Evolutionary conservation across 495 filamentous ascomycete genomes (phyloP).

Genomic region (Hyaloscypha finlandica): DNA sequence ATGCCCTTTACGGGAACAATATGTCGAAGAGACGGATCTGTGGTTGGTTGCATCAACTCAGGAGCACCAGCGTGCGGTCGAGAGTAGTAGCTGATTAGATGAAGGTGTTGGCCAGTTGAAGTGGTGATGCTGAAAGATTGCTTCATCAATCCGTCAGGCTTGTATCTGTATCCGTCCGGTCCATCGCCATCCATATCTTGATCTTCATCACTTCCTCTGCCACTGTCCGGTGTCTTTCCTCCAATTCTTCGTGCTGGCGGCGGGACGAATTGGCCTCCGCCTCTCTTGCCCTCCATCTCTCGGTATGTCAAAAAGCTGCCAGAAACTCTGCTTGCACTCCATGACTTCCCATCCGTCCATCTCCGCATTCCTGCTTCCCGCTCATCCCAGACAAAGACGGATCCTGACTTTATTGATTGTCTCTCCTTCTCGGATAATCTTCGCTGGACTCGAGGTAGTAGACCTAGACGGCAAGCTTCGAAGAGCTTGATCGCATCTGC

Average conservation of each 20-base stretch:
- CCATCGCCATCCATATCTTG: conserved; percentile 76
- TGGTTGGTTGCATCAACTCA: conserved; percentile 74
- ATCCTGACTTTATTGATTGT: conserved; percentile 90
- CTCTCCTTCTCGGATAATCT: conserved; percentile 96
- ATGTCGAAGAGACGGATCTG: conserved; percentile 76
- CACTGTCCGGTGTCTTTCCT: conserved; percentile 81
- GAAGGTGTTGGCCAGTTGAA: conserved; percentile 82
- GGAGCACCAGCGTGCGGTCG: conserved; percentile 66
- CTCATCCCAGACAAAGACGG: conserved; percentile 99
- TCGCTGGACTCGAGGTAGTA: conserved; percentile 89
- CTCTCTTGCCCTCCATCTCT: conserved; percentile 98
- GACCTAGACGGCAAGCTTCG: conserved; percentile 89
- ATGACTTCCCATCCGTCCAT: conserved; percentile 99
- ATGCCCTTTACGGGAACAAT: conserved; percentile 87
- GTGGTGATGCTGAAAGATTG: conserved; percentile 99
- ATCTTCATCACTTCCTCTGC: conserved; percentile 77
- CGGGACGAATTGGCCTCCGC: conserved; percentile 61
- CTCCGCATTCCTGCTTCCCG: conserved; percentile 96
- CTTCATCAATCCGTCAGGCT: conserved; percentile 96
- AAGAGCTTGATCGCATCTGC: conserved; percentile 96
- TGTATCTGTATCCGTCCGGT: conserved; percentile 95
- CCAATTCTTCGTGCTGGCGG: conserved; percentile 49
- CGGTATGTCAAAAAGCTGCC: conserved; percentile 97
- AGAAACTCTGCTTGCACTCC: conserved; percentile 96
- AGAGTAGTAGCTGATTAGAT: conserved; percentile 96